Conservation (phyloP, 768 basidiomycete species). For the Lactarius pseudohatsudake region DNA sequence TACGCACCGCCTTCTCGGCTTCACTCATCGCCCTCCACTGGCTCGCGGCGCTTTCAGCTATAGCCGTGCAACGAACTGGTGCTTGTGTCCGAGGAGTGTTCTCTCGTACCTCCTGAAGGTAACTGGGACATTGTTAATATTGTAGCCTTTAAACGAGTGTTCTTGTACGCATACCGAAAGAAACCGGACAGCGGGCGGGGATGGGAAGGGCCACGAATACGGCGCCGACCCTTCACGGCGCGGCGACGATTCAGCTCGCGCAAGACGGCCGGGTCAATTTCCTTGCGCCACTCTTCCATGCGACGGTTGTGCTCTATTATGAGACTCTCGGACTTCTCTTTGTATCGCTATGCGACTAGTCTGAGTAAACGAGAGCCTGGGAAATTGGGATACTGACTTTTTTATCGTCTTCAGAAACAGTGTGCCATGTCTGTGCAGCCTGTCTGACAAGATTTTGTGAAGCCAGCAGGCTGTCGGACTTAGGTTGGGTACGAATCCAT, state of each 20-base stretch:
- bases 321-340: not conserved
- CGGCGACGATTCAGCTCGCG: slow-evolving; percentile 23
- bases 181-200: not conserved
- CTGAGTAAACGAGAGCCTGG: not conserved
- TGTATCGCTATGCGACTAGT: slow-evolving; percentile 8
- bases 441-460: not conserved
- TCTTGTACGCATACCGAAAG: slow-evolving; percentile 10
- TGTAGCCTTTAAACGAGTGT: not conserved
- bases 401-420: slow-evolving; percentile 23
- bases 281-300: slow-evolving; percentile 15
- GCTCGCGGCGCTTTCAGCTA: not conserved
- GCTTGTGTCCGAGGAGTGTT: slow-evolving; percentile 7
- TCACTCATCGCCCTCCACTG: slow-evolving; percentile 23
- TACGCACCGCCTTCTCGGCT: slow-evolving; percentile 30
- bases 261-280: slow-evolving; percentile 12
- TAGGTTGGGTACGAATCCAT: slow-evolving; percentile 9
- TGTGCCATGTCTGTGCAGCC: slow-evolving; percentile 7
- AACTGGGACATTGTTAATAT: slow-evolving; percentile 5
- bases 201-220: not conserved
- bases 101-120: not conserved
- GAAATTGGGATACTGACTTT: slow-evolving; percentile 8
- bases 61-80: not conserved
- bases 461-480: fast-evolving
- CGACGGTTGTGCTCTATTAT: not conserved
- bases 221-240: not conserved